These are phyloP conservation scores for Cocos nucifera DNA, from an alignment of 176 grass and related monocot species.

Conservation along the genomic window DNA sequence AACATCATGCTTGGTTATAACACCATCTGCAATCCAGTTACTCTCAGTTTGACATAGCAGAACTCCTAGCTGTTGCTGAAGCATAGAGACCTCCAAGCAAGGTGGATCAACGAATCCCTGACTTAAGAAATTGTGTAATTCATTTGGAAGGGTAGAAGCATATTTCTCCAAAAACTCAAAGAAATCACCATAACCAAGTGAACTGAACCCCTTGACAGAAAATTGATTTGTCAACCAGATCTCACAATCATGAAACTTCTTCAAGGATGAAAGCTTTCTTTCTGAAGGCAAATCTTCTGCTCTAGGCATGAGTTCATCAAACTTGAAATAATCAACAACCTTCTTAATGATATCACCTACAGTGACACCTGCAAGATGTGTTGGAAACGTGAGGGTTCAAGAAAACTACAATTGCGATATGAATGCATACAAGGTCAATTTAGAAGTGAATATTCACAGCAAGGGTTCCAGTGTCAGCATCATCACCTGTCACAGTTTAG, in stretches of 20 bases:
- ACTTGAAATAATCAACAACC: slow-evolving; percentile 55
- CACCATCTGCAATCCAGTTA: slow-evolving; percentile 37
- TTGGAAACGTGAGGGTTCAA: no score
- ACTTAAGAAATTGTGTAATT: slow-evolving; percentile 43
- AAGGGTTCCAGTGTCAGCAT: no score
- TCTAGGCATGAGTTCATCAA: slow-evolving; percentile 26
- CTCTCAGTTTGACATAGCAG: slow-evolving; percentile 52
- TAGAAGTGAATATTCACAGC: no score
- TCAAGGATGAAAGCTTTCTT: slow-evolving; percentile 28
- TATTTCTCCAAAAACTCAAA: slow-evolving; percentile 70
- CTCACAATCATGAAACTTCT: slow-evolving; percentile 62
- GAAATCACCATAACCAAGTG: slow-evolving; percentile 73
- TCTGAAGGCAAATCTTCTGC: slow-evolving; percentile 15
- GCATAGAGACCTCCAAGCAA: slow-evolving; percentile 39
- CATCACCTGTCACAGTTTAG: no score
- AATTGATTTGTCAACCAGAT: slow-evolving; percentile 46
- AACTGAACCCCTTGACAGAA: slow-evolving; percentile 61
- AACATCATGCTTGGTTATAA: slow-evolving; percentile 40
- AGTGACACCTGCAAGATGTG: slow-evolving; percentile 26
- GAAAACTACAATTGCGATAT: no score
- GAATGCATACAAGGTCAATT: no score
- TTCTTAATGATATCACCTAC: slow-evolving; percentile 58
- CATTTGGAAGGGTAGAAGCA: slow-evolving; percentile 35
- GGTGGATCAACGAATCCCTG: slow-evolving; percentile 22
- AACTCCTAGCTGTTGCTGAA: slow-evolving; percentile 48